Conservation (phyloP, 441 rosid species). For the Biscutella laevigata region DNA sequence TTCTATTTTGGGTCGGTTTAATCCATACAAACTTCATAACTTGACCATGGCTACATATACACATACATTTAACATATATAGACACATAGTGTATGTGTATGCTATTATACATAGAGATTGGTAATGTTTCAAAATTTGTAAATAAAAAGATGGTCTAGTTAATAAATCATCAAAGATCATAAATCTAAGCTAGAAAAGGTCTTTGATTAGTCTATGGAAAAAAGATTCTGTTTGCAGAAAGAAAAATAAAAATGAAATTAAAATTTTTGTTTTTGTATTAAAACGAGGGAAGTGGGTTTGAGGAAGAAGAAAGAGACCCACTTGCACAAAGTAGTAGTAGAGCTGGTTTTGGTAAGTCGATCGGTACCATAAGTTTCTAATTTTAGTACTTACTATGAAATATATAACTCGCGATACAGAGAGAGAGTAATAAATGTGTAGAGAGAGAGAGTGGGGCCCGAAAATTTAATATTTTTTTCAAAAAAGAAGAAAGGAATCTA, state of each 20-base stretch:
- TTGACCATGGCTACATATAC: too few relatives aligned
- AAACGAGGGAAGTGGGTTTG: not conserved
- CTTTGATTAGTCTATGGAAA: not conserved
- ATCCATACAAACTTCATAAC: too few relatives aligned
- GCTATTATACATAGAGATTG: too few relatives aligned
- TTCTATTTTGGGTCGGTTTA: too few relatives aligned
- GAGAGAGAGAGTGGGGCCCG: conserved; percentile 7
- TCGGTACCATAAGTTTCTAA: conserved; percentile 24
- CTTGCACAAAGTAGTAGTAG: conserved; percentile 16
- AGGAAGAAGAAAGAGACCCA: conserved; percentile 23
- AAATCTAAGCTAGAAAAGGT: not conserved
- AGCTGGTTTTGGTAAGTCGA: conserved; percentile 26
- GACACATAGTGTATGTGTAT: too few relatives aligned
- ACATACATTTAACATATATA: too few relatives aligned
- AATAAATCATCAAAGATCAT: too few relatives aligned
- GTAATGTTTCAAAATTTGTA: too few relatives aligned
- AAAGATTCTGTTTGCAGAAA: conserved; percentile 5
- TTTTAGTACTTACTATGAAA: conserved; percentile 20
- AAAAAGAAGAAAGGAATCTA: conserved; percentile 21
- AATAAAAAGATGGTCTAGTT: too few relatives aligned
- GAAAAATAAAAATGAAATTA: not conserved
- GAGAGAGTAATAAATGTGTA: not conserved
- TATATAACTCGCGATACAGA: conserved; percentile 11
- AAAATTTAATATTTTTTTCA: too few relatives aligned
- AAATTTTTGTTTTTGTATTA: too few relatives aligned